These are phyloP conservation scores for Arabis alpina DNA, from an alignment of 345 rosid species.

Conservation along the genomic window DNA sequence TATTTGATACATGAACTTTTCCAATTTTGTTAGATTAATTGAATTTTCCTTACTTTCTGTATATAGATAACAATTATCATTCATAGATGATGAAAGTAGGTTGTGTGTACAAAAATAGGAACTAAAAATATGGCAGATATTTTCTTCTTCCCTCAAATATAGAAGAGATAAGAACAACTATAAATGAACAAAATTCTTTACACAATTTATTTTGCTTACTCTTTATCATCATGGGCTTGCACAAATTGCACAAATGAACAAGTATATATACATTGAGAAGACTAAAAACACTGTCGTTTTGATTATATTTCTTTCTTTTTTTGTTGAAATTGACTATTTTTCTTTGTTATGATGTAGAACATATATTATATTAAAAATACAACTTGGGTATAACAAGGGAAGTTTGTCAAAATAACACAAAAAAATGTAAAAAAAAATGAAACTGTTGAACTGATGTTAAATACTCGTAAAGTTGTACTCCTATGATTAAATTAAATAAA, in stretches of 20 bases:
- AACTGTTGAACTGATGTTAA: not conserved
- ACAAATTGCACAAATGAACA: not conserved
- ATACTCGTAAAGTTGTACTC: not conserved
- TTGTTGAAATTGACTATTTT: no score
- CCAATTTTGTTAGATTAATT: slow-evolving; percentile 27
- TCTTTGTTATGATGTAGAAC: slow-evolving; percentile 1
- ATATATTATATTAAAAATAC: no score
- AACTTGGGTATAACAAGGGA: not conserved
- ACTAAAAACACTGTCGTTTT: no score
- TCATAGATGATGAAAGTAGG: slow-evolving; percentile 27
- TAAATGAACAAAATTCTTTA: not conserved
- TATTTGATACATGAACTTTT: slow-evolving; percentile 28
- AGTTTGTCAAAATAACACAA: not conserved
- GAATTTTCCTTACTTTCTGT: slow-evolving; percentile 15
- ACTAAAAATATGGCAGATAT: slow-evolving; percentile 9
- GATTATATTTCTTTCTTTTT: not conserved
- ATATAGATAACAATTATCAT: slow-evolving; percentile 28
- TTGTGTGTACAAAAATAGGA: slow-evolving; percentile 37
- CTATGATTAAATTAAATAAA: not conserved
- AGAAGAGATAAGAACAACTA: slow-evolving; percentile 38
- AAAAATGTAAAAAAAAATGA: not conserved
- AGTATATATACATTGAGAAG: not conserved
- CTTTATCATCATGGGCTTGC: slow-evolving; percentile 28
- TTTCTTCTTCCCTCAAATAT: slow-evolving; percentile 29
- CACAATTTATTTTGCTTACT: slow-evolving; percentile 9